Conservation (phyloP, 1,284 basidiomycete genomes). For the Marasmius oreades region DNA sequence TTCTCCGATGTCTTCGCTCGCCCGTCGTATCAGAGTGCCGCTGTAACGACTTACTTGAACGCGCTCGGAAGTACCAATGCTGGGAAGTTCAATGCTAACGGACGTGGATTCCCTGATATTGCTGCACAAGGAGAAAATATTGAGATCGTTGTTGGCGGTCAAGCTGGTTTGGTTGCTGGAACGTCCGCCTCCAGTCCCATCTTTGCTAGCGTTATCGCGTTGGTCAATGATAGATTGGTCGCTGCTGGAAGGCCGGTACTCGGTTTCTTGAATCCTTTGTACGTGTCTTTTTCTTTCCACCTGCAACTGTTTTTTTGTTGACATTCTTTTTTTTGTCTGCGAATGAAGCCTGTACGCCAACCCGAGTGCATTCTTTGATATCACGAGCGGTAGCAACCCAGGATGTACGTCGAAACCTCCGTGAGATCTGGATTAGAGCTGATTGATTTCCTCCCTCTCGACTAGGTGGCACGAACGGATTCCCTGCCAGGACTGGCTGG, state of each 20-base stretch:
- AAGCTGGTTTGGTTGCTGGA: constrained; percentile 26
- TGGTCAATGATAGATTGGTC: constrained; percentile 38
- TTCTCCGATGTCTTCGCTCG: constrained; percentile 36
- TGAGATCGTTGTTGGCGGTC: constrained; percentile 24
- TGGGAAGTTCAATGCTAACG: constrained; percentile 32
- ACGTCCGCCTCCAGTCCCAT: constrained; percentile 38
- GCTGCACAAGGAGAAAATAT: constrained; percentile 33
- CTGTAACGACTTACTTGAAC: constrained; percentile 23
- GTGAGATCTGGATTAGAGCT: background rate
- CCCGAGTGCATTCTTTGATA: constrained; percentile 26
- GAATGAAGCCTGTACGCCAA: constrained; percentile 26
- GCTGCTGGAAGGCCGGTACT: constrained; percentile 31
- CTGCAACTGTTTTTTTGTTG: background rate
- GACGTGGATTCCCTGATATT: constrained; percentile 42
- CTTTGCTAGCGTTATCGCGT: constrained; percentile 34
- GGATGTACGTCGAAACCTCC: background rate
- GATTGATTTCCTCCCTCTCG: background rate
- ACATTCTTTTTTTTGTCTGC: background rate
- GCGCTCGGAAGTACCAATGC: constrained; percentile 28
- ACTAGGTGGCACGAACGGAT: constrained; percentile 12
- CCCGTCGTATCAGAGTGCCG: constrained; percentile 32
- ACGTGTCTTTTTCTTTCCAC: constrained; percentile 21
- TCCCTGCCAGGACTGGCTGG: constrained; percentile 14
- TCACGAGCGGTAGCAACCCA: constrained; percentile 23
- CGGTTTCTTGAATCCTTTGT: constrained; percentile 42